Conservation (phyloP, 2,329 filamentous ascomycete genomes). For the Ilyonectria destructans region DNA sequence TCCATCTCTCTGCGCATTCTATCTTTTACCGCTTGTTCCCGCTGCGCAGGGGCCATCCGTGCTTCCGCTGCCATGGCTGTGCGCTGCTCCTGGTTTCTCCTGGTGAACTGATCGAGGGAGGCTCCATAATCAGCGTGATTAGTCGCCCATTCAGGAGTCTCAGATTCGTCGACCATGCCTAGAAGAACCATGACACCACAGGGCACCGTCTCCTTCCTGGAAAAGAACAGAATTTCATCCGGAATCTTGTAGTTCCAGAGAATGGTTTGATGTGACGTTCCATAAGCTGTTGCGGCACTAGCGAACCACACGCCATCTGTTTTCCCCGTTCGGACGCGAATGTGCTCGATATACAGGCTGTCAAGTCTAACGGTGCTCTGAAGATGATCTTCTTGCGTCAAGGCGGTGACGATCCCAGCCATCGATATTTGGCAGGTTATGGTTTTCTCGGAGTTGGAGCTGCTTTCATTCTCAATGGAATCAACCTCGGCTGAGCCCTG, state of each 20-base stretch:
- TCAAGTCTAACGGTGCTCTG: slow-evolving; percentile 50
- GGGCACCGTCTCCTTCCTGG: slow-evolving; percentile 68
- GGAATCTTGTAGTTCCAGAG: slow-evolving; percentile 76
- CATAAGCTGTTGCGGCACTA: slow-evolving; percentile 69
- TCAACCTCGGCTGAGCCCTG: slow-evolving; percentile 49
- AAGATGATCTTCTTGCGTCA: slow-evolving; percentile 57
- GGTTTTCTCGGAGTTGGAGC: slow-evolving; percentile 46
- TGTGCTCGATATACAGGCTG: slow-evolving; percentile 64
- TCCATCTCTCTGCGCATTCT: slow-evolving; percentile 61
- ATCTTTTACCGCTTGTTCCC: slow-evolving; percentile 59
- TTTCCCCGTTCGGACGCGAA: slow-evolving; percentile 55
- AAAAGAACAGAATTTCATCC: slow-evolving; percentile 65
- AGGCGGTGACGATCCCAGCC: slow-evolving; percentile 63
- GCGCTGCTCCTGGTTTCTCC: slow-evolving; percentile 59
- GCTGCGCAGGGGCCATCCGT: slow-evolving; percentile 60
- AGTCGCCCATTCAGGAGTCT: slow-evolving; percentile 71
- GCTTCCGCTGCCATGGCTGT: slow-evolving; percentile 62
- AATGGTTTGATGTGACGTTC: slow-evolving; percentile 68
- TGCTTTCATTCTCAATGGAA: slow-evolving; percentile 53
- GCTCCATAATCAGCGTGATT: slow-evolving; percentile 56
- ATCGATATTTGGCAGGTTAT: slow-evolving; percentile 67
- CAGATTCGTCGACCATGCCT: slow-evolving; percentile 63
- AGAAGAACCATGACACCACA: slow-evolving; percentile 74
- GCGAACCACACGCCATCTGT: slow-evolving; percentile 71
- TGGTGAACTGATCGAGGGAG: slow-evolving; percentile 52